These are phyloP conservation scores for Rutstroemia sydowiana DNA, from an alignment of 2,329 filamentous ascomycete species.

Conservation along the genomic window DNA sequence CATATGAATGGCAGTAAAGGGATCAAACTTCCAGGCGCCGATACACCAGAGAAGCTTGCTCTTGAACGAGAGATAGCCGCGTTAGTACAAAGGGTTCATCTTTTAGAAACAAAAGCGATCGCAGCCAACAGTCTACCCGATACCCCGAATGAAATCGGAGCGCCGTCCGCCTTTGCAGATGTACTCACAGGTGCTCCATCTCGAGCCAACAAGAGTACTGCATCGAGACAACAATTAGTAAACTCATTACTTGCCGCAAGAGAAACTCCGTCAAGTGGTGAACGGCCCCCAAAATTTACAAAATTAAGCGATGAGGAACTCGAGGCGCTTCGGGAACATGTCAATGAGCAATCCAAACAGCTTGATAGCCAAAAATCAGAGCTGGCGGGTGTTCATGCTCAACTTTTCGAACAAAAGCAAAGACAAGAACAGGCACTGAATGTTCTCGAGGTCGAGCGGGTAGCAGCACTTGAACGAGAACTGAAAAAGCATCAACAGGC, in stretches of 20 bases:
- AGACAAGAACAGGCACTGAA: conserved; percentile 77
- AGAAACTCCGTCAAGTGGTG: conserved; percentile 23
- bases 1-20: conserved; percentile 17
- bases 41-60: conserved; percentile 65
- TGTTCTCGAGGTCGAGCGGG: conserved; percentile 77
- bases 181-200: conserved; percentile 33
- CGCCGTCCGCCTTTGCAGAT: conserved; percentile 58
- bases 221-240: conserved; percentile 36
- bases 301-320: conserved; percentile 73
- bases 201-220: conserved; percentile 28
- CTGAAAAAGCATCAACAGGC: conserved; percentile 96
- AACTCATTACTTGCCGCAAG: conserved; percentile 27
- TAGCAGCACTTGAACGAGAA: conserved; percentile 83
- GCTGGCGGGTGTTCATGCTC: conserved; percentile 76
- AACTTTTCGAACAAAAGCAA: conserved; percentile 78
- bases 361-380: conserved; percentile 85
- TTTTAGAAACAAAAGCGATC: conserved; percentile 72
- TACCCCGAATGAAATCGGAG: conserved; percentile 69
- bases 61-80: conserved; percentile 80
- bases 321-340: conserved; percentile 77
- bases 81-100: conserved; percentile 69
- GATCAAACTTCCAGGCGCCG: conserved; percentile 69
- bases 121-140: conserved; percentile 61
- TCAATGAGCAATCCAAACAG: conserved; percentile 88
- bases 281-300: conserved; percentile 26